Evolutionary conservation across 225 moss, liverwort and hornwort species (phyloP).

Genomic region (Climacium dendroides): DNA sequence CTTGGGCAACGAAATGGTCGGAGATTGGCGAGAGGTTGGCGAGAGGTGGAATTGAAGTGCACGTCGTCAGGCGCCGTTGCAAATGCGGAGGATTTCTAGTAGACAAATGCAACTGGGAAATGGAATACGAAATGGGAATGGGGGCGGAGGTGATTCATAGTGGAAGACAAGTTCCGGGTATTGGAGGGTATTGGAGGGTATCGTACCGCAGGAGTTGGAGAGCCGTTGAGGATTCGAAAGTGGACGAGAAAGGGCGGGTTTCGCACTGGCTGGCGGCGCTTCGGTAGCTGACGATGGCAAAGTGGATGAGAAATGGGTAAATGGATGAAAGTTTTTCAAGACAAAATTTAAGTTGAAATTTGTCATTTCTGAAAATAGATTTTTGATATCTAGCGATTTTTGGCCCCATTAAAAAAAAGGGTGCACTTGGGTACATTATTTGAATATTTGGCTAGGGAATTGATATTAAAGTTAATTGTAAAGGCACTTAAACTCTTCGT

Average conservation of each 20-base stretch:
- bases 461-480: background rate
- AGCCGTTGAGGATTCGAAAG: constrained; percentile 25
- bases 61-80: background rate
- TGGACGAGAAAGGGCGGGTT: background rate
- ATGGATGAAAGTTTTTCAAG: background rate
- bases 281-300: background rate
- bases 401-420: background rate
- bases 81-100: background rate
- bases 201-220: background rate
- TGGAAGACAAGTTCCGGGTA: background rate
- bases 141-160: background rate
- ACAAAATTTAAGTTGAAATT: too few species aligned
- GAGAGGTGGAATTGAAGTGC: background rate
- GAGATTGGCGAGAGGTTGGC: too few species aligned
- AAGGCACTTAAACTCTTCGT: accelerated
- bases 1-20: background rate
- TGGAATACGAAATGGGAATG: background rate
- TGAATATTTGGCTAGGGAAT: background rate
- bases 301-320: background rate
- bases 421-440: background rate
- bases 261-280: background rate
- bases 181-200: background rate
- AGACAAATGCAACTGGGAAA: background rate
- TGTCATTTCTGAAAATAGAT: background rate
- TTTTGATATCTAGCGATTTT: background rate